Base-by-base conservation (phyloP, 495 filamentous ascomycete genomes). In the Lasiosphaeria hispida region DNA sequence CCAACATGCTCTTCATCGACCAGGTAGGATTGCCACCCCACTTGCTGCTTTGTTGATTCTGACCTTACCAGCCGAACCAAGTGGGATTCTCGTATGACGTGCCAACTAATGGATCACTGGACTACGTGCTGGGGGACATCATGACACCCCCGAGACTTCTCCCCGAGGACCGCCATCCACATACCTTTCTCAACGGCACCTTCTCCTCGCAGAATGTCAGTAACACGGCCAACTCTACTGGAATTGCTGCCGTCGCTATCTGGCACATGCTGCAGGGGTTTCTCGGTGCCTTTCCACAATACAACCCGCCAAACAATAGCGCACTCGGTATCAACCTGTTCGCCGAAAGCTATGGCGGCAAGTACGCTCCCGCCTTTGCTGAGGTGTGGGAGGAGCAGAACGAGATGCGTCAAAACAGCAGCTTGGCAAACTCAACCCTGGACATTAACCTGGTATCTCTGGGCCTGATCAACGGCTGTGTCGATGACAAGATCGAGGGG, bases 191-290 rank as follows among this genome's bases (percentile, higher is more conserved):
- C 19, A 85, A 87, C 63, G 87, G 87, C 34, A 89, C 87, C 0
- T 89, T 88, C 63, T 73, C 80, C 54, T 81, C 83, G 2, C 72
- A 74, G 39, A 78, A 81, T 57, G 11, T 44, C 0, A 76, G 69
- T 30, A 69, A 75, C 45, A 87, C 85, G 0, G 73, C 85, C 15
- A 89, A 89, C 58, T 88, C 85, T 1, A 88, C 85, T 1, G 75
- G 81, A 49, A 82, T 82, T 39, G 81, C 87, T 2, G 87, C 84
- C 15, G 71, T 74, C 55, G 81, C 84, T 13, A 75, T 85, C 35
- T 91, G 86, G 83, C 83, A 89, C 61, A 83, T 89, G 71, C 68
- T 89, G 45, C 87, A 90, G 65, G 80, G 80, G 10, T 90, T 87
- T 67, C 64, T 89, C 10, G 66, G 73, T 0, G 75, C 79, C 7